A percentile compares a stretch with the other conserved stretches of the same genome.
These are phyloP conservation scores for Penicillium brevicompactum DNA, from an alignment of 2,329 filamentous ascomycete species.

Conservation along the genomic window DNA sequence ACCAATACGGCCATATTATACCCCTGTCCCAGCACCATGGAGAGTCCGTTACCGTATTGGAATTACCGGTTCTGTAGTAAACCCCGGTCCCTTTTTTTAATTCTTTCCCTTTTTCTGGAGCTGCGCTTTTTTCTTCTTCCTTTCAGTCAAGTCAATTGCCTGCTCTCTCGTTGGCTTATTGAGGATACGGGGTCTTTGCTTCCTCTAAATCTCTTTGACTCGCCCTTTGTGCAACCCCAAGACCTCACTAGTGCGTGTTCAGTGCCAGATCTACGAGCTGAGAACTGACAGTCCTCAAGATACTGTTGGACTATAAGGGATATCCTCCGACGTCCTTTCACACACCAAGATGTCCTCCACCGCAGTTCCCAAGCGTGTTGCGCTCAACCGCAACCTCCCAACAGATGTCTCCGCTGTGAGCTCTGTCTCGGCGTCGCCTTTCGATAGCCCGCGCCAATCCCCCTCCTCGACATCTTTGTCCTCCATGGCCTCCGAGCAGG, in stretches of 20 bases:
- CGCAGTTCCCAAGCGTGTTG: slow-evolving; percentile 47
- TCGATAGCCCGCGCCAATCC: slow-evolving; percentile 64
- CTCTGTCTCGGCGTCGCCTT: slow-evolving; percentile 58
- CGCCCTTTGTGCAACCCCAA: background rate
- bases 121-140: slow-evolving; percentile 11
- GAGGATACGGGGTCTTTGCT: slow-evolving; percentile 1
- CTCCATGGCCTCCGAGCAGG: slow-evolving; percentile 73
- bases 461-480: slow-evolving; percentile 89
- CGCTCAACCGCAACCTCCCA: slow-evolving; percentile 56
- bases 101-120: slow-evolving; percentile 4
- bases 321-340: background rate
- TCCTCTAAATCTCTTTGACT: slow-evolving; percentile 3
- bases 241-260: slow-evolving; percentile 1
- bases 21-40: background rate
- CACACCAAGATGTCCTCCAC: slow-evolving; percentile 53
- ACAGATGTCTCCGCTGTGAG: slow-evolving; percentile 58
- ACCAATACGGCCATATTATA: background rate
- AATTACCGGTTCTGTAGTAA: slow-evolving; percentile 11
- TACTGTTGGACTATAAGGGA: background rate
- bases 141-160: slow-evolving; percentile 10
- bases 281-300: background rate
- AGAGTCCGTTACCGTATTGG: slow-evolving; percentile 11
- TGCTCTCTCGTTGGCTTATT: slow-evolving; percentile 15
- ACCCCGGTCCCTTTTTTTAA: slow-evolving; percentile 13
- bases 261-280: background rate